Conservation (phyloP, 2,329 filamentous ascomycete genomes). For the Trichoderma atroviride region DNA sequence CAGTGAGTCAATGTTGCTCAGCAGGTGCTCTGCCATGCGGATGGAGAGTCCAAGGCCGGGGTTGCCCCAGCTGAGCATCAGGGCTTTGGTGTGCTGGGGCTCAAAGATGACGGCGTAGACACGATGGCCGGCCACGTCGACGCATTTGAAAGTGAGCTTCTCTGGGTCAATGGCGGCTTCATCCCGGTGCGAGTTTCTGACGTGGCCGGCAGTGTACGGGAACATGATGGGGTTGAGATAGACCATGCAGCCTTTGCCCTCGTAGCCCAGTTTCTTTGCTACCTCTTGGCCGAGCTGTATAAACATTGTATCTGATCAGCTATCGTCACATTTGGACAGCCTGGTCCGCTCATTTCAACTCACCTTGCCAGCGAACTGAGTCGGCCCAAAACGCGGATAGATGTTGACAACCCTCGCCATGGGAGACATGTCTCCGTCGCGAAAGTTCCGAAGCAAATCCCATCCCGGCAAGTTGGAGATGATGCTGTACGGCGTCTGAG, state of each 20-base stretch:
- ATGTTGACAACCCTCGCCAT: constrained; percentile 45
- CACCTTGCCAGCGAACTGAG: constrained; percentile 41
- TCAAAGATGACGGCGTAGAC: constrained; percentile 51
- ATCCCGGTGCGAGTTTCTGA: constrained; percentile 41
- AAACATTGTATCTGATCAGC: neutral
- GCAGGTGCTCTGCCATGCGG: constrained; percentile 48
- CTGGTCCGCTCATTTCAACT: constrained; percentile 13
- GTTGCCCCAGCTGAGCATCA: constrained; percentile 50
- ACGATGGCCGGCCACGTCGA: constrained; percentile 47
- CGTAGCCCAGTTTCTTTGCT: constrained; percentile 36
- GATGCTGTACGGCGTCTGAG: constrained; percentile 51
- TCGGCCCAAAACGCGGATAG: constrained; percentile 52
- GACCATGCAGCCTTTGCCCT: constrained; percentile 35
- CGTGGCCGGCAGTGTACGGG: constrained; percentile 38
- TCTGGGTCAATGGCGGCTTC: constrained; percentile 39
- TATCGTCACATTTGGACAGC: neutral
- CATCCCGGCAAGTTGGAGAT: constrained; percentile 51
- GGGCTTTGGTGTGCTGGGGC: constrained; percentile 38
- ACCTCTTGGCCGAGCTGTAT: constrained; percentile 44
- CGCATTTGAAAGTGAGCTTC: constrained; percentile 44
- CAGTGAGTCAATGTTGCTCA: constrained; percentile 42
- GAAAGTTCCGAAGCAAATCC: constrained; percentile 43
- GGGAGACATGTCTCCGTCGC: constrained; percentile 45
- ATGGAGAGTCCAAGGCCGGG: constrained; percentile 51
- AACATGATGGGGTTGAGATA: constrained; percentile 41